These are phyloP conservation scores for Passiflora organensis DNA, from an alignment of 345 rosid genomes.

Conservation along the genomic window DNA sequence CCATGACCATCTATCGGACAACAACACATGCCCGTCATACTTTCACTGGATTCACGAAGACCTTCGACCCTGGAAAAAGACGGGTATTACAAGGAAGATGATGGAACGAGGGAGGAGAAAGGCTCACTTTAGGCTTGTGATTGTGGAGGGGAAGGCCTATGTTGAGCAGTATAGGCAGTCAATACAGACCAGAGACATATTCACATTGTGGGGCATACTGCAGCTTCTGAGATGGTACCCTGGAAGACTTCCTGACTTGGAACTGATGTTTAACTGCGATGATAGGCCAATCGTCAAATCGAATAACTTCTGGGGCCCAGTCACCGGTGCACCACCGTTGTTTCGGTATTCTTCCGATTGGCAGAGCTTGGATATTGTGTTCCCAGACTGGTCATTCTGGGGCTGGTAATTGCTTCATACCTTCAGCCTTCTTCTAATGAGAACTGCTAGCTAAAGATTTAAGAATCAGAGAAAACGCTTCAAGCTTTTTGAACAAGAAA, in stretches of 20 bases:
- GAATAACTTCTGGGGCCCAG: conserved; percentile 10
- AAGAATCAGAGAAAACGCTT: too few relatives aligned
- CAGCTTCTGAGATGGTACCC: conserved; percentile 36
- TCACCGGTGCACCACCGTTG: conserved; percentile 30
- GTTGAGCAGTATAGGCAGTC: conserved; percentile 26
- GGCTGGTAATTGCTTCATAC: conserved; percentile 34
- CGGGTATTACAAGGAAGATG: conserved; percentile 26
- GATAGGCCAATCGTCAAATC: conserved; percentile 25
- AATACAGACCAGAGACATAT: conserved; percentile 29
- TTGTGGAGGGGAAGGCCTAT: conserved; percentile 30
- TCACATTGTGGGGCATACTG: conserved; percentile 37
- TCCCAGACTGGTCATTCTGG: conserved; percentile 55
- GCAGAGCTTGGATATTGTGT: conserved; percentile 33
- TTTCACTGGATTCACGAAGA: conserved; percentile 39
- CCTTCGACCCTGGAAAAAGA: conserved; percentile 30
- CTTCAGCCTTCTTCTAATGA: neutral
- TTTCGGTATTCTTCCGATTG: conserved; percentile 44
- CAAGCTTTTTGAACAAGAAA: too few relatives aligned
- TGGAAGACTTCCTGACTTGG: conserved; percentile 34
- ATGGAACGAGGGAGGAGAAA: conserved; percentile 15
- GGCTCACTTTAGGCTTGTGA: conserved; percentile 32
- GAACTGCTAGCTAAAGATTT: too few relatives aligned
- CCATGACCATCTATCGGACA: conserved; percentile 13
- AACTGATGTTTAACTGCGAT: conserved; percentile 33
- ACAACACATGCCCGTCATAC: conserved; percentile 23